Percentiles rank a stretch among this genome's conserved stretches.
Evolutionary conservation across 495 filamentous ascomycete species (phyloP).

Genomic region (Trichoderma reesei): DNA sequence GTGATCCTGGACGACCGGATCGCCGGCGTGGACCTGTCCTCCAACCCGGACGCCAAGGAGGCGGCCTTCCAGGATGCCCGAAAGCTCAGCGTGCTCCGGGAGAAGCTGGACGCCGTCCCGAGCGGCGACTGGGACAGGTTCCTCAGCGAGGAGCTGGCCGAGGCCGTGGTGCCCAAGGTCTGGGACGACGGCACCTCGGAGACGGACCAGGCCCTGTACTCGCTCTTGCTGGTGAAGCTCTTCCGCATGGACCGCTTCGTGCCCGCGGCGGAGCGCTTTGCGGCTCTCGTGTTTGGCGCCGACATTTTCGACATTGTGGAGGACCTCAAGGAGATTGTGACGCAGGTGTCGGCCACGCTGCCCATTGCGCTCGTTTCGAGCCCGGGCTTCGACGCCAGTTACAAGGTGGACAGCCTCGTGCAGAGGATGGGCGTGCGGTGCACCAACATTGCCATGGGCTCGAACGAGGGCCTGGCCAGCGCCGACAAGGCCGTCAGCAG

Average conservation of each 20-base stretch:
- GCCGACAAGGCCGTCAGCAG: conserved; percentile 94
- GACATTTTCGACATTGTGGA: conserved; percentile 69
- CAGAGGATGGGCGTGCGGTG: conserved; percentile 71
- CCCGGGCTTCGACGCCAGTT: conserved; percentile 95
- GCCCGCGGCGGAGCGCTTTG: conserved; percentile 80
- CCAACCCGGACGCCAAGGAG: conserved; percentile 48
- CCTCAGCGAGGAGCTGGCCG: conserved; percentile 74
- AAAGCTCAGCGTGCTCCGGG: conserved; percentile 64
- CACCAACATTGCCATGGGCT: conserved; percentile 98
- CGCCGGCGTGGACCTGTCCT: conserved; percentile 70
- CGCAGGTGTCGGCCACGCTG: conserved; percentile 71
- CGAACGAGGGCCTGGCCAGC: conserved; percentile 80
- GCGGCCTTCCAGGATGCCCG: conserved; percentile 59
- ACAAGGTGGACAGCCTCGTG: conserved; percentile 94
- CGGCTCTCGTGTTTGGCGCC: conserved; percentile 79
- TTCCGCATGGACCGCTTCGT: conserved; percentile 95
- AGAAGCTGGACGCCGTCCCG: conserved; percentile 52
- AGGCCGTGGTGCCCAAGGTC: conserved; percentile 69
- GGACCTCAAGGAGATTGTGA: conserved; percentile 76
- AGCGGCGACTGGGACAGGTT: conserved; percentile 67
- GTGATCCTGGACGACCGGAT: conserved; percentile 70
- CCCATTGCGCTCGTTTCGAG: conserved; percentile 89
- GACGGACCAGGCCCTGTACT: conserved; percentile 69
- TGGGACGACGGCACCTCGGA: conserved; percentile 57
- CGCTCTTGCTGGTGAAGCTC: conserved; percentile 81